Evolutionary conservation across 352 stramenopile species (phyloP).

Genomic region (Globisporangium mamillatum): DNA sequence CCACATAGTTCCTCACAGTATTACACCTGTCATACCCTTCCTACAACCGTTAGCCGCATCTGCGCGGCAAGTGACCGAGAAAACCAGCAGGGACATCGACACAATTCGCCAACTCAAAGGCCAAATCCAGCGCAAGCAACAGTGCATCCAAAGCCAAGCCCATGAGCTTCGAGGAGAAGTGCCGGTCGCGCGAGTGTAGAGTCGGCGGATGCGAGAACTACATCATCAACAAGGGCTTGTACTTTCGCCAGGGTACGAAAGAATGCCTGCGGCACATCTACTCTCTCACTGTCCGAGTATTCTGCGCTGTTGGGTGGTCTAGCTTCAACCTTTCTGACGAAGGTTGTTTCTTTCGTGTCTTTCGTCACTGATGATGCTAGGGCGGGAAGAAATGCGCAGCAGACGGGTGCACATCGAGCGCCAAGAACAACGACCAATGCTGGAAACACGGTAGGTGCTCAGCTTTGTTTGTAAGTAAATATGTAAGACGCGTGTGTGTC

Average conservation of each 20-base stretch:
- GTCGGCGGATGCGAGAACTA: slow-evolving; percentile 40
- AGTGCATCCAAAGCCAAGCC: background rate
- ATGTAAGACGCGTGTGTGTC: too few species aligned
- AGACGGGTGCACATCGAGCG: slow-evolving; percentile 30
- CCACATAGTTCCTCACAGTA: too few species aligned
- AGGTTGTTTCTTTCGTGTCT: too few species aligned
- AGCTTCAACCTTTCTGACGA: too few species aligned
- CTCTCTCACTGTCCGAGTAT: background rate
- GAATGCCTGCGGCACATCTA: too few species aligned
- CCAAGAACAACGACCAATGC: slow-evolving; percentile 35
- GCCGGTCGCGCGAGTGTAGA: slow-evolving; percentile 29
- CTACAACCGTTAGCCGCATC: too few species aligned
- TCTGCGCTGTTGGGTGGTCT: too few species aligned
- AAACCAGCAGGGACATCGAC: background rate
- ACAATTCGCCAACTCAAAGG: too few species aligned
- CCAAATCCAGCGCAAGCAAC: too few species aligned
- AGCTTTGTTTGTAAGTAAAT: background rate
- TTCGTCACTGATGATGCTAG: slow-evolving; percentile 9
- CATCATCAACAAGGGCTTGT: slow-evolving; percentile 46
- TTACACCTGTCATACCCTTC: too few species aligned
- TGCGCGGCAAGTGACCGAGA: too few species aligned
- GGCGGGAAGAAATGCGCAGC: slow-evolving; percentile 35
- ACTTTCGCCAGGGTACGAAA: slow-evolving; percentile 40
- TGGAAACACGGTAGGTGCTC: slow-evolving; percentile 32
- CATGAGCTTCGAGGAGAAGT: slow-evolving; percentile 24